phyloP scores from a whole-genome alignment of 495 filamentous ascomycete genomes.

The Diplogelasinospora grovesii region DNA sequence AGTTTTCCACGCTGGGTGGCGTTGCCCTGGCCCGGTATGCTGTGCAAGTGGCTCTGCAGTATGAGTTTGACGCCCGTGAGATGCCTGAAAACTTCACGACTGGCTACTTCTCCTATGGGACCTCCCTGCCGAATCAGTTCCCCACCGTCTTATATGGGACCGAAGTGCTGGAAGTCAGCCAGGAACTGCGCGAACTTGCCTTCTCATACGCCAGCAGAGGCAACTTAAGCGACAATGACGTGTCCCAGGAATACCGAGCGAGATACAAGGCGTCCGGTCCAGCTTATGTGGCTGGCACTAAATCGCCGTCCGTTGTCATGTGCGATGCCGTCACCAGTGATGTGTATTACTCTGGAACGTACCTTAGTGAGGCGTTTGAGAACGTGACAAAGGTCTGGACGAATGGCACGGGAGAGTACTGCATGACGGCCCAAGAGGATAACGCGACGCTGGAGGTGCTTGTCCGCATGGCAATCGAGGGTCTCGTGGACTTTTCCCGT shows the following conservation, averaged over 20 bases:
- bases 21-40: constrained; percentile 63
- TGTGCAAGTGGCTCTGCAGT: constrained; percentile 66
- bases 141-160: constrained; percentile 63
- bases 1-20: constrained; percentile 52
- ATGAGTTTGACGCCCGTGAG: constrained; percentile 67
- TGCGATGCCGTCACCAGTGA: constrained; percentile 67
- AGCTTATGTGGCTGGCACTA: constrained; percentile 45
- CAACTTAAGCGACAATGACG: constrained; percentile 47
- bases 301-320: constrained; percentile 50
- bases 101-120: constrained; percentile 60
- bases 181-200: constrained; percentile 50
- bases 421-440: constrained; percentile 68
- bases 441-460: constrained; percentile 65
- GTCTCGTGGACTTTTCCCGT: constrained; percentile 58
- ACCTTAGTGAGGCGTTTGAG: constrained; percentile 57
- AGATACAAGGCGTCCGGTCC: constrained; percentile 40
- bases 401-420: constrained; percentile 62
- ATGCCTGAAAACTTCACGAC: constrained; percentile 59
- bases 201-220: constrained; percentile 50
- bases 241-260: constrained; percentile 51
- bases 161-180: constrained; percentile 70
- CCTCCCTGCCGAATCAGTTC: constrained; percentile 48
- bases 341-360: constrained; percentile 61
- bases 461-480: constrained; percentile 48
- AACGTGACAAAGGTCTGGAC: constrained; percentile 60